Conservation (phyloP, 306 rosid genomes). For the Quercus ilex region DNA sequence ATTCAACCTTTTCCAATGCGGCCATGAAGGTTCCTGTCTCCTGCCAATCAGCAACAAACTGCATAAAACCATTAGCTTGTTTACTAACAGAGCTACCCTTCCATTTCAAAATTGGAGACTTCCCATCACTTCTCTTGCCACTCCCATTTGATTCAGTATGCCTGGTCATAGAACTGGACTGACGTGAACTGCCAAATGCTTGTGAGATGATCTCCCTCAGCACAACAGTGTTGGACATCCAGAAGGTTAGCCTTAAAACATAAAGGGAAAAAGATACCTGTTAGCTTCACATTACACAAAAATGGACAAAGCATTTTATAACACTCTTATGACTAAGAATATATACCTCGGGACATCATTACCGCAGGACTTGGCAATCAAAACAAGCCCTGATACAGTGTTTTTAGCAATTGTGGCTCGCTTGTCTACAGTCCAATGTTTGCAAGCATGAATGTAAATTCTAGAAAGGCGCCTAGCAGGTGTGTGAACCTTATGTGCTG, state of each 20-base stretch:
- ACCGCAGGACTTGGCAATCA: conserved; percentile 92
- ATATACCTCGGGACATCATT: conserved; percentile 88
- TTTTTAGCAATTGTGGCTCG: conserved; percentile 76
- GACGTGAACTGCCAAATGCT: conserved; percentile 67
- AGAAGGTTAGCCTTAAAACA: conserved; percentile 73
- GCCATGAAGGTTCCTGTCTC: conserved; percentile 80
- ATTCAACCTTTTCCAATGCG: conserved; percentile 80
- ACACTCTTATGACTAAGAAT: not conserved
- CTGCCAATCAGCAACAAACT: conserved; percentile 74
- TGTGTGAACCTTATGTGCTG: conserved; percentile 96
- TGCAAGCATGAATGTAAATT: conserved; percentile 81
- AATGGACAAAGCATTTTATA: conserved; percentile 1
- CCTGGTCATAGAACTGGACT: conserved; percentile 39
- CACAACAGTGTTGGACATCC: conserved; percentile 84
- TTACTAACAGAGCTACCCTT: conserved; percentile 46
- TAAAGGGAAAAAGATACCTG: conserved; percentile 19
- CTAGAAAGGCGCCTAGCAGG: conserved; percentile 97
- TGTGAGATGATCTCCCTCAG: conserved; percentile 75
- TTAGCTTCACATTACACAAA: conserved; percentile 10
- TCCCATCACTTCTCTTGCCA: conserved; percentile 46
- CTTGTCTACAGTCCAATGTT: conserved; percentile 66
- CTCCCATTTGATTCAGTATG: conserved; percentile 48
- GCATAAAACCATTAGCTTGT: conserved; percentile 48
- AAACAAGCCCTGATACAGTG: conserved; percentile 79
- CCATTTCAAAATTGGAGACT: conserved; percentile 47